Base-by-base conservation (phyloP, 2,329 filamentous ascomycete species). In the Pseudocercospora macadamiae region DNA sequence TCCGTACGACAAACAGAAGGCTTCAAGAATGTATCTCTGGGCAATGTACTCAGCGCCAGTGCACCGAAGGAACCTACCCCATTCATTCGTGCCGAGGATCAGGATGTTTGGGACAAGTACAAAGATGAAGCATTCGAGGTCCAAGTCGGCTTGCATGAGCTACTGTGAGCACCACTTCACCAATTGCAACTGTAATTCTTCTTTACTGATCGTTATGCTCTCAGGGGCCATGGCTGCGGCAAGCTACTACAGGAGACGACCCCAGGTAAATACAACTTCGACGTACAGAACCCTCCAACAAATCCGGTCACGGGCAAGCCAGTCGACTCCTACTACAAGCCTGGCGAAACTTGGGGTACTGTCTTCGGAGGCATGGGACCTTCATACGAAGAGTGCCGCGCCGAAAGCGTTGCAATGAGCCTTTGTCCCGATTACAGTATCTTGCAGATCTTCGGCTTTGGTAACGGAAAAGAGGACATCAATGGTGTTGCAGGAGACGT, bases 11-110 rank as follows among this genome's bases (percentile, higher is more conserved):
- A 96, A 71, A 88, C 84, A 4, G 86, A 91, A 61, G 91, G 91
- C 2, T 96, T 96, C 84, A 96, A 96, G 79, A 96, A 96, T 67
- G 91, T 96, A 10, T 96, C 91, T 9, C 83, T 99, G 2, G 95
- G 93, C 53, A 99, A 99, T 67, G 91, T 97, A 2, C 80, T 97
- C 30, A 90, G 87, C 64, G 95, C 95, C 12, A 96, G 96, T 78
- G 89, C 92, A 0, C 91, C 93, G 0, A 89, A 96, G 69, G 93
- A 97, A 79, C 89, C 90, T 66, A 89, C 96, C 25, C 93, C 93
- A 96, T 66, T 97, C 77, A 92, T 99, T 70, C 82, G 86, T 12
- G 86, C 90, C 1, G 82, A 84, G 44, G 93, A 97, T 69, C 81
- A 95, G 19, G 84, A 86, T 2, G 73, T 96, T 3, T 97, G 89